Conservation (phyloP, 768 basidiomycete genomes). For the Tulasnella sp. region DNA sequence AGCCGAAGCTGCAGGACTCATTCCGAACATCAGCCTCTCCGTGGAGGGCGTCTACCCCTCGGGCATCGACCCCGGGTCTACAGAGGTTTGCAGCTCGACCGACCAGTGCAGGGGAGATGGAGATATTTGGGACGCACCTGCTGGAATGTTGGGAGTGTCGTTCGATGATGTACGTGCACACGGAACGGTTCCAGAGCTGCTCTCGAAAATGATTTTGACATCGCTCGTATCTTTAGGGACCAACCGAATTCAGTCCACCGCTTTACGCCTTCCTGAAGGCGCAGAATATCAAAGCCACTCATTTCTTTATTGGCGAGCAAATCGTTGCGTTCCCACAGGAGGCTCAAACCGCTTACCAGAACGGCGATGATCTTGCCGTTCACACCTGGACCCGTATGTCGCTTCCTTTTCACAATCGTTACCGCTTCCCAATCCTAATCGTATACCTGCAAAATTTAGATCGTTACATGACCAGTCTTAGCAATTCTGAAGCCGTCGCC, state of each 20-base stretch:
- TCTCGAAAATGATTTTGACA: background rate
- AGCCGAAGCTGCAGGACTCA: background rate
- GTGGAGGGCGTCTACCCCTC: background rate
- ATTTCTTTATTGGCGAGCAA: constrained; percentile 83
- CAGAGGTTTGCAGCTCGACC: background rate
- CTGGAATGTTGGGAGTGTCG: constrained; percentile 6
- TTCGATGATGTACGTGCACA: constrained; percentile 13
- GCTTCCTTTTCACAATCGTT: background rate
- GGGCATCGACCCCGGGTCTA: background rate
- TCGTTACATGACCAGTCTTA: constrained; percentile 65
- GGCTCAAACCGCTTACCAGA: constrained; percentile 47
- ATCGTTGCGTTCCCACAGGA: constrained; percentile 46
- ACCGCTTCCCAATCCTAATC: background rate
- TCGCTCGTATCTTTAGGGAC: constrained; percentile 39
- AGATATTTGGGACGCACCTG: constrained; percentile 16
- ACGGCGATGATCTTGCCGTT: constrained; percentile 31
- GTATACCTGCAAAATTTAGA: constrained; percentile 26
- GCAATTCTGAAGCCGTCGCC: constrained; percentile 48
- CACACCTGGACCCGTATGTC: constrained; percentile 37
- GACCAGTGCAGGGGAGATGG: constrained; percentile 1
- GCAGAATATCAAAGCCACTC: constrained; percentile 65
- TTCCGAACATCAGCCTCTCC: constrained; percentile 6
- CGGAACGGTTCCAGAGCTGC: background rate
- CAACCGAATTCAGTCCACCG: constrained; percentile 37
- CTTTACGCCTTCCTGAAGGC: constrained; percentile 59